phyloP scores from a whole-genome alignment of 306 rosid genomes.

The Trifolium dubium region DNA sequence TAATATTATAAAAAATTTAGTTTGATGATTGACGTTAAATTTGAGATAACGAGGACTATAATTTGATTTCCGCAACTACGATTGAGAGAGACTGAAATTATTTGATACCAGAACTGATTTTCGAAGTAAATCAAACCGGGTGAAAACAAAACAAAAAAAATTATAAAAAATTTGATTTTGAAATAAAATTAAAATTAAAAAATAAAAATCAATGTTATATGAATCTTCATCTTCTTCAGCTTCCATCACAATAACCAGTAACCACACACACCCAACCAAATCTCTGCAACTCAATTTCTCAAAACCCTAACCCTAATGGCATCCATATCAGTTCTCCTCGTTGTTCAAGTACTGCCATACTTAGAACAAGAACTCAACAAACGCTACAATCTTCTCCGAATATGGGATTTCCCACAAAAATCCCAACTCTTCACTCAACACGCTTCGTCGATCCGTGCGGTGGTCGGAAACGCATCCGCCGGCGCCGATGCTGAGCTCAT shows the following conservation, averaged over 20 bases:
- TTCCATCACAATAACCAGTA: background rate
- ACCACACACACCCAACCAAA: constrained; percentile 1
- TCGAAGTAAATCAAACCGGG: no score
- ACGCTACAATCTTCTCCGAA: constrained; percentile 67
- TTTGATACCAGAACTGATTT: no score
- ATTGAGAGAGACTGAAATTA: no score
- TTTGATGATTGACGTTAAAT: no score
- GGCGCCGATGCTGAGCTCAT: constrained; percentile 70
- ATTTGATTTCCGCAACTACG: no score
- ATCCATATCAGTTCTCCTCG: constrained; percentile 61
- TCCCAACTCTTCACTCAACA: constrained; percentile 49
- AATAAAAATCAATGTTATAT: background rate
- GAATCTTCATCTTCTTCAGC: background rate
- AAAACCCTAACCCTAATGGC: constrained; percentile 57
- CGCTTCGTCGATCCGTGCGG: constrained; percentile 62
- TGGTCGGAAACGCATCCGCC: constrained; percentile 45
- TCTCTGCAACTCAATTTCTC: background rate
- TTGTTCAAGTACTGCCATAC: constrained; percentile 54
- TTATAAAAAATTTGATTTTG: no score
- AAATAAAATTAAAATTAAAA: no score
- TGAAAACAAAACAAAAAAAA: no score
- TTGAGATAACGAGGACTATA: no score
- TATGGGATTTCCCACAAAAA: constrained; percentile 52
- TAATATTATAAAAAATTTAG: no score
- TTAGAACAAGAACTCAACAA: constrained; percentile 70